Conservation (phyloP, 148 eudicot genomes). For the Gaultheria prostrata region DNA sequence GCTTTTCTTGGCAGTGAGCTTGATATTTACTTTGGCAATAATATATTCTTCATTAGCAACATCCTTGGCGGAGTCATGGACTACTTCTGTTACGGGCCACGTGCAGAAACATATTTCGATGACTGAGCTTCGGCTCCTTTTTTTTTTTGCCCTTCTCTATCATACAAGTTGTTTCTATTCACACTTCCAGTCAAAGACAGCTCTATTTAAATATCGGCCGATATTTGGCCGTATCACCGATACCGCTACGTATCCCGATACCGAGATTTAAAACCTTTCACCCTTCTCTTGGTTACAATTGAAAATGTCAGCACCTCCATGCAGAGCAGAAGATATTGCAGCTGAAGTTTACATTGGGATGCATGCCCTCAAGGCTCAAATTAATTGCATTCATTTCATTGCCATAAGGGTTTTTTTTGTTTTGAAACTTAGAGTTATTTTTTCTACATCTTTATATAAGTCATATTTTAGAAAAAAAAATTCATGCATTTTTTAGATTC, state of each 20-base stretch:
- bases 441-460: neutral
- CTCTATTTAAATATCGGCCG: neutral
- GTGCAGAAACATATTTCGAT: neutral
- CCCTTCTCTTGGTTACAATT: constrained; percentile 20
- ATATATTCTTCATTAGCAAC: too few species aligned
- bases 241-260: too few species aligned
- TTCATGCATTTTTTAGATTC: too few species aligned
- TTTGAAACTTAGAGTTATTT: neutral
- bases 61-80: too few species aligned
- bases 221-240: too few species aligned
- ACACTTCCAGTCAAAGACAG: too few species aligned
- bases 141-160: neutral
- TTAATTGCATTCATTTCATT: neutral
- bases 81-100: neutral
- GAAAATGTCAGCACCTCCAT: constrained; percentile 21
- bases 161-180: too few species aligned
- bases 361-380: neutral
- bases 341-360: neutral
- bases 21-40: too few species aligned
- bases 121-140: neutral
- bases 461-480: too few species aligned
- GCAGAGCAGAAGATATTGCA: neutral
- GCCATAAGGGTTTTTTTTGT: neutral
- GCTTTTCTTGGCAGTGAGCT: too few species aligned
- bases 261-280: too few species aligned